Evolutionary conservation across 2,329 filamentous ascomycete genomes (phyloP).

Genomic region (Penicillium sp.): DNA sequence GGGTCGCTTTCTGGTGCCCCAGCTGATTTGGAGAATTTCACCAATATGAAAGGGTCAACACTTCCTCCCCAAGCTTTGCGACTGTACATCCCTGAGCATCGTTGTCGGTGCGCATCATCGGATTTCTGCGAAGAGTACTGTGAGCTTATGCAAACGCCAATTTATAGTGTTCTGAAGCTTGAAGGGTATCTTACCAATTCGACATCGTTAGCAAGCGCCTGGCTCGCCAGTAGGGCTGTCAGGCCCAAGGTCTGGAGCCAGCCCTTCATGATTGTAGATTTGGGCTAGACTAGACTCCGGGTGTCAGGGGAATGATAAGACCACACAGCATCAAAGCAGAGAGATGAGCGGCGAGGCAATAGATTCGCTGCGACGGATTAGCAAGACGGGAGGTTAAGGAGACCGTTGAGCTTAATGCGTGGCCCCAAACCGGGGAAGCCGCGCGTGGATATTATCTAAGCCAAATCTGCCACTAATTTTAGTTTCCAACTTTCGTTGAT

Average conservation of each 20-base stretch:
- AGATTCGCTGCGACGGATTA: conserved; percentile 2
- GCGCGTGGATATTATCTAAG: conserved; percentile 32
- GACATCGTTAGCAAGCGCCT: conserved; percentile 47
- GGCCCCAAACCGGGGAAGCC: conserved; percentile 23
- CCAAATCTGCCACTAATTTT: conserved; percentile 18
- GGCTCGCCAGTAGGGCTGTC: conserved; percentile 39
- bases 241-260: conserved; percentile 40
- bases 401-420: conserved; percentile 11
- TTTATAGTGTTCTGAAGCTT: not conserved
- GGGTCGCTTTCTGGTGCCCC: conserved; percentile 66
- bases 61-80: conserved; percentile 83
- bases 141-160: not conserved
- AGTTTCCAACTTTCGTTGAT: conserved; percentile 17
- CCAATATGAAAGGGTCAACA: conserved; percentile 83
- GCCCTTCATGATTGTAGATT: conserved; percentile 40
- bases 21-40: conserved; percentile 70
- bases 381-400: conserved; percentile 9
- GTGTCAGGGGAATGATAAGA: conserved; percentile 17
- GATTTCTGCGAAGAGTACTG: conserved; percentile 61
- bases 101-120: conserved; percentile 73
- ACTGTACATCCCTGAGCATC: conserved; percentile 94
- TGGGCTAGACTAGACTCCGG: conserved; percentile 28
- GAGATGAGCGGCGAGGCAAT: conserved; percentile 2
- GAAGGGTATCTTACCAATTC: conserved; percentile 40
- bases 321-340: conserved; percentile 22